These are phyloP conservation scores for Dacryopinax spathularia DNA, from an alignment of 768 basidiomycete genomes.

Conservation along the genomic window DNA sequence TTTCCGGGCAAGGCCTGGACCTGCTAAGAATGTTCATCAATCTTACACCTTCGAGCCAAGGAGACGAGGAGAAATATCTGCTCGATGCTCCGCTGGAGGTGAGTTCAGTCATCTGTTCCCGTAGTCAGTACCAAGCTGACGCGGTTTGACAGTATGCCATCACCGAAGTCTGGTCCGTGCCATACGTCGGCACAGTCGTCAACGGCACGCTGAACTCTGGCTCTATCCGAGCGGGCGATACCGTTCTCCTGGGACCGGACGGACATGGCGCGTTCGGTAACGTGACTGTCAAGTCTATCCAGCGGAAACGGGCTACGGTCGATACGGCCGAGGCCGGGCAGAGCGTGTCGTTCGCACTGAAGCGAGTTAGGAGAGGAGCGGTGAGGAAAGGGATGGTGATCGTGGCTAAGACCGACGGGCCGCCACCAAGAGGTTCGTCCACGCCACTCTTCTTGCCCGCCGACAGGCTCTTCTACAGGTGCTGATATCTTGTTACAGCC, in stretches of 20 bases:
- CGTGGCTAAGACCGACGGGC: conserved; percentile 55
- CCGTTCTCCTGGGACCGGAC: conserved; percentile 79
- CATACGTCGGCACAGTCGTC: conserved; percentile 67
- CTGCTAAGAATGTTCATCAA: conserved; percentile 75
- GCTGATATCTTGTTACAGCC: conserved; percentile 31
- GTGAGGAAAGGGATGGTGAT: conserved; percentile 94
- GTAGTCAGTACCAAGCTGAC: background rate
- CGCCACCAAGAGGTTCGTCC: conserved; percentile 53
- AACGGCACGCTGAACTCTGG: conserved; percentile 74
- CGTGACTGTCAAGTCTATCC: conserved; percentile 78
- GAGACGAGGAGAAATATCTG: conserved; percentile 66
- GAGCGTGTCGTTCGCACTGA: conserved; percentile 83
- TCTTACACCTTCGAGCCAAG: conserved; percentile 74
- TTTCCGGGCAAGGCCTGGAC: conserved; percentile 83
- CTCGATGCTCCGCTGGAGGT: conserved; percentile 71
- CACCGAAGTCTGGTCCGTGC: conserved; percentile 38
- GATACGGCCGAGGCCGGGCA: conserved; percentile 85
- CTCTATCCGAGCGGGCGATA: conserved; percentile 59
- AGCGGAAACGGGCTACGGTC: conserved; percentile 79
- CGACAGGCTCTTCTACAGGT: no score
- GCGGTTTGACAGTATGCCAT: conserved; percentile 48
- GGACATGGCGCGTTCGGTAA: conserved; percentile 75
- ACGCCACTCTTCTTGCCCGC: background rate
- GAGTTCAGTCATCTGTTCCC: background rate
- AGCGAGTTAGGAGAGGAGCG: conserved; percentile 64